phyloP scores from a whole-genome alignment of 106 monocot species.

The Dendrobium nobile region DNA sequence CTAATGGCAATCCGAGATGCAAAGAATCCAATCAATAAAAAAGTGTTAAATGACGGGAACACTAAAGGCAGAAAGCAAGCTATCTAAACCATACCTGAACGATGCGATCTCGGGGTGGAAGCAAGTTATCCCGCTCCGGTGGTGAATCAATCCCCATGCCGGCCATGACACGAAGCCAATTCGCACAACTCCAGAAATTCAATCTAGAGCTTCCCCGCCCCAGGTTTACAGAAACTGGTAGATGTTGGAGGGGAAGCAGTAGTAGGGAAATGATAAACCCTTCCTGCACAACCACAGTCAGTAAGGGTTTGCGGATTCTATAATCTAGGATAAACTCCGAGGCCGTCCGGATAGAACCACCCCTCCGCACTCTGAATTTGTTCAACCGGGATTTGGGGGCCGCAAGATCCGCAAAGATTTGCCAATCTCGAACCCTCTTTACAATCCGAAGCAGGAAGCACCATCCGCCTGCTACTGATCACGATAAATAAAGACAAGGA shows the following conservation, averaged over 20 bases:
- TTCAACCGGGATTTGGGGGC: not conserved
- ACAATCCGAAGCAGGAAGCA: too few species aligned
- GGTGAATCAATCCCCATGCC: slow-evolving; percentile 59
- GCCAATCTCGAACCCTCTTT: too few species aligned
- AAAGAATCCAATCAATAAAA: not conserved
- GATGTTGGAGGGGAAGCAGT: not conserved
- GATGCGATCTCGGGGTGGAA: slow-evolving; percentile 32
- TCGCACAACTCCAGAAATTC: slow-evolving; percentile 17
- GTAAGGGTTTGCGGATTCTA: not conserved
- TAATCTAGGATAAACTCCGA: not conserved
- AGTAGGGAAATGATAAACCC: not conserved
- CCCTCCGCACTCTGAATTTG: not conserved
- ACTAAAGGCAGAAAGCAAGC: not conserved
- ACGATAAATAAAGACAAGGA: too few species aligned
- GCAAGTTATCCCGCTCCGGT: slow-evolving; percentile 7
- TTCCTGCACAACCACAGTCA: not conserved
- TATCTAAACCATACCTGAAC: slow-evolving; percentile 25
- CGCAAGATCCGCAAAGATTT: not conserved
- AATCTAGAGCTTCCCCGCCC: slow-evolving; percentile 32
- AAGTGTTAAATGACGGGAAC: not conserved
- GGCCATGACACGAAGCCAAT: slow-evolving; percentile 49
- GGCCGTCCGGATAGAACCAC: not conserved
- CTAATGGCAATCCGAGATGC: not conserved
- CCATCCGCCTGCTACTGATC: too few species aligned
- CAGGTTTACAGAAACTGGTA: slow-evolving; percentile 22